These are phyloP conservation scores for Neurospora discreta DNA, from an alignment of 495 filamentous ascomycete species.

Conservation along the genomic window DNA sequence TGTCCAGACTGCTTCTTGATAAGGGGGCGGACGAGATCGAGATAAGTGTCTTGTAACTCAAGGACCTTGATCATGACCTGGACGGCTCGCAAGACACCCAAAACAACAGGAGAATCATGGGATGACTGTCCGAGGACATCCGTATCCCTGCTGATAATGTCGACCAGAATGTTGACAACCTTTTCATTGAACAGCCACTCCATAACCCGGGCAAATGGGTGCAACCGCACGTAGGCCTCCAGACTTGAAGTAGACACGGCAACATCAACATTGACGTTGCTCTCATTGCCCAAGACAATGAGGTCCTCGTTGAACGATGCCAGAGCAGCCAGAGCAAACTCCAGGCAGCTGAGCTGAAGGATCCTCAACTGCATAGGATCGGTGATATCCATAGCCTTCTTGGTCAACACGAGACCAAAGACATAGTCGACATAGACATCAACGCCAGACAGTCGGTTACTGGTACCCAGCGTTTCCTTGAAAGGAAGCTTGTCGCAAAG, in stretches of 20 bases:
- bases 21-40: conserved; percentile 71
- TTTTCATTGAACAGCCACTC: conserved; percentile 96
- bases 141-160: conserved; percentile 61
- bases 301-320: conserved; percentile 85
- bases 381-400: conserved; percentile 46
- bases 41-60: conserved; percentile 81
- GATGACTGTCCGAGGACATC: conserved; percentile 52
- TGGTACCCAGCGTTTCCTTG: conserved; percentile 72
- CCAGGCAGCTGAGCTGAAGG: conserved; percentile 64
- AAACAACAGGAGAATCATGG: conserved; percentile 62
- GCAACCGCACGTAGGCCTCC: conserved; percentile 65
- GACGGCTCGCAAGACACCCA: conserved; percentile 61
- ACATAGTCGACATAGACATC: conserved; percentile 88
- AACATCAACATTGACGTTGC: conserved; percentile 58
- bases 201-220: conserved; percentile 87
- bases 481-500: conserved; percentile 73
- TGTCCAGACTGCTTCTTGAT: conserved; percentile 38
- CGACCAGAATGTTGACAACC: conserved; percentile 67
- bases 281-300: conserved; percentile 66
- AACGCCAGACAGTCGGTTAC: conserved; percentile 72
- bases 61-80: conserved; percentile 71
- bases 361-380: conserved; percentile 54
- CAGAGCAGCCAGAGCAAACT: conserved; percentile 65
- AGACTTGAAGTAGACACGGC: conserved; percentile 61
- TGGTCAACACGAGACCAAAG: conserved; percentile 58